Conservation (phyloP, 1,139 yeast genomes). For the Nematodospora anomalae region DNA sequence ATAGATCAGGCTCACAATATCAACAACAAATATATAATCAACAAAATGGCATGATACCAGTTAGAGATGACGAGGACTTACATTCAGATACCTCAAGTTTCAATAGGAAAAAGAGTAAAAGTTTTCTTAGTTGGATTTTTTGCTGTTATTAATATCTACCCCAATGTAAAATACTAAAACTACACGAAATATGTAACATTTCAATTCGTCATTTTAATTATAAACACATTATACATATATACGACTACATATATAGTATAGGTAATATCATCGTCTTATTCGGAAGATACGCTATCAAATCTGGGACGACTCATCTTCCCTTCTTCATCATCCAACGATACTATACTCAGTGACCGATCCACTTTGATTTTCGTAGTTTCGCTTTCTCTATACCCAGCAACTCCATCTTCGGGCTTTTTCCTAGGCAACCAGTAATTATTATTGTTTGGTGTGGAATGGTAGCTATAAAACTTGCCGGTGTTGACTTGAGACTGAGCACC, state of each 20-base stretch:
- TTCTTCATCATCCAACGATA: constrained; percentile 5
- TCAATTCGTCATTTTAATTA: constrained; percentile 1
- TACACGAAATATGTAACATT: background rate
- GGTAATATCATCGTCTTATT: constrained; percentile 3
- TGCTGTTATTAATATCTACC: constrained; percentile 12
- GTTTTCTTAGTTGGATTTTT: constrained; percentile 9
- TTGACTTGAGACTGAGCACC: constrained; percentile 37
- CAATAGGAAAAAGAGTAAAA: constrained; percentile 21
- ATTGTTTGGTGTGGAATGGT: constrained; percentile 37
- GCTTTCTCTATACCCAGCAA: background rate
- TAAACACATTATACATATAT: constrained; percentile 1
- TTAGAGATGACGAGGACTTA: constrained; percentile 39
- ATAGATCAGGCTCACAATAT: constrained; percentile 11
- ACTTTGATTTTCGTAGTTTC: constrained; percentile 3
- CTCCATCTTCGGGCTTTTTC: constrained; percentile 1
- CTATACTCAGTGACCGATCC: constrained; percentile 8
- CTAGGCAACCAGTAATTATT: constrained; percentile 44
- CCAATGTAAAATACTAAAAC: background rate
- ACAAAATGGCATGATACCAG: constrained; percentile 31
- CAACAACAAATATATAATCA: constrained; percentile 10
- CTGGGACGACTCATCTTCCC: constrained; percentile 9
- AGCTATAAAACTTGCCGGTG: constrained; percentile 38
- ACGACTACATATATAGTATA: constrained; percentile 1
- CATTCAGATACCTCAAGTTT: constrained; percentile 42
- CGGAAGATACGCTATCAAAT: constrained; percentile 11